Conservation (phyloP, 2,329 filamentous ascomycete genomes). For the Ascochyta koolunga region DNA sequence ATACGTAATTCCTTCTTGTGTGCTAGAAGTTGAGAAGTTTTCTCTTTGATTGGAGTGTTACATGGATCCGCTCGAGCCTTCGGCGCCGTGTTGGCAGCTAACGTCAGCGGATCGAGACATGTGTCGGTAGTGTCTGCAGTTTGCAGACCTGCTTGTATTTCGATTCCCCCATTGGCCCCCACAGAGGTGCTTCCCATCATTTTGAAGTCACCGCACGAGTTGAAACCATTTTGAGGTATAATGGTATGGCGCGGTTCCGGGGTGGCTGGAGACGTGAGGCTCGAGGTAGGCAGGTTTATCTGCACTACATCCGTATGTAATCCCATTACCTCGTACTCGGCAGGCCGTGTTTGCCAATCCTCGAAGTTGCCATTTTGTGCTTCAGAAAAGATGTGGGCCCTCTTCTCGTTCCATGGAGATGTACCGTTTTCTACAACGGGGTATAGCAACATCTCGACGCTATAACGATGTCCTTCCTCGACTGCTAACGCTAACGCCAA, state of each 20-base stretch:
- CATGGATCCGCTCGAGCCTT: neutral
- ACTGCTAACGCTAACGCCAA: neutral
- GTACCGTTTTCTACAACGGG: neutral
- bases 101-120: neutral
- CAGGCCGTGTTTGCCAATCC: neutral
- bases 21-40: neutral
- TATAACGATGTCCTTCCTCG: neutral
- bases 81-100: neutral
- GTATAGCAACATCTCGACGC: neutral
- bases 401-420: neutral
- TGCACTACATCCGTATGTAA: neutral
- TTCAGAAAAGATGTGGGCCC: neutral
- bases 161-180: too few species aligned
- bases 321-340: neutral
- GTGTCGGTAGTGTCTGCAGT: too few species aligned
- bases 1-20: neutral
- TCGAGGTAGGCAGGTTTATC: neutral
- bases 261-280: neutral
- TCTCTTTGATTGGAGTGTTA: neutral
- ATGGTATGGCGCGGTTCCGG: neutral
- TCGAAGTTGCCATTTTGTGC: neutral
- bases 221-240: neutral
- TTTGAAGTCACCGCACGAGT: too few species aligned
- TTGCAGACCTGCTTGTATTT: neutral
- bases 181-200: too few species aligned